These are phyloP conservation scores for Pseudogymnoascus sp. DNA, from an alignment of 2,329 filamentous ascomycete species.

Conservation along the genomic window DNA sequence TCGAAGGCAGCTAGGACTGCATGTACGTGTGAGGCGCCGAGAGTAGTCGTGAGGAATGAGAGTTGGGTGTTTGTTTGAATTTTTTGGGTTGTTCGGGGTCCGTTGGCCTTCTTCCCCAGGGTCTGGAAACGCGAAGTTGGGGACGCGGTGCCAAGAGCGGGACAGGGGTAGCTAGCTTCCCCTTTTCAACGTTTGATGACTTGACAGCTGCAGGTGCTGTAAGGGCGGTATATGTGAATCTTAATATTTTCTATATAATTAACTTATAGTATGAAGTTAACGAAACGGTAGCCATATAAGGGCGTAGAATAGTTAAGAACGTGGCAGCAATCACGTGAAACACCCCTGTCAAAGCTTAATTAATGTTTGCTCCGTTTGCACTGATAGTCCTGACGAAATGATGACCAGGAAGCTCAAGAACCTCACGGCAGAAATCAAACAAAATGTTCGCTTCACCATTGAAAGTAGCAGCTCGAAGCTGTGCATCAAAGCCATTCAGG, in stretches of 20 bases:
- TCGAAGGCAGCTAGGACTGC: not conserved
- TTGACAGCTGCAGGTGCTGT: not conserved
- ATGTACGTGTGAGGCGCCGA: not conserved
- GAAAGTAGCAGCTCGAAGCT: not conserved
- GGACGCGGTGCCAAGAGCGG: conserved; percentile 9
- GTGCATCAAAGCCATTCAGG: not conserved
- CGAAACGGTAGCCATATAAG: not conserved
- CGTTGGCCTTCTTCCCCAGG: conserved; percentile 1
- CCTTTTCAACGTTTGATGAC: conserved; percentile 4
- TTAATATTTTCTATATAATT: not conserved
- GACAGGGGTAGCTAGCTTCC: conserved; percentile 10
- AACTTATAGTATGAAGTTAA: not conserved
- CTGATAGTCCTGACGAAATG: not conserved
- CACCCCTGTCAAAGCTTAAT: not conserved
- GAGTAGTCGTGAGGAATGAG: not conserved
- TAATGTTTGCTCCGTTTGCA: conserved; percentile 8
- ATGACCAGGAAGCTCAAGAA: not conserved
- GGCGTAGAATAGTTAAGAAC: not conserved
- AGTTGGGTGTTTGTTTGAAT: not conserved
- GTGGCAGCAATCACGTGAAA: not conserved
- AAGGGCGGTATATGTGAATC: not conserved
- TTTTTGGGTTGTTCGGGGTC: not conserved
- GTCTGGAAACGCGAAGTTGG: conserved; percentile 8
- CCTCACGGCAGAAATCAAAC: not conserved
- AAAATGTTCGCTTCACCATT: conserved; percentile 3